phyloP scores from a whole-genome alignment of 176 grass and related monocot genomes.

The Tuctoria greenei region DNA sequence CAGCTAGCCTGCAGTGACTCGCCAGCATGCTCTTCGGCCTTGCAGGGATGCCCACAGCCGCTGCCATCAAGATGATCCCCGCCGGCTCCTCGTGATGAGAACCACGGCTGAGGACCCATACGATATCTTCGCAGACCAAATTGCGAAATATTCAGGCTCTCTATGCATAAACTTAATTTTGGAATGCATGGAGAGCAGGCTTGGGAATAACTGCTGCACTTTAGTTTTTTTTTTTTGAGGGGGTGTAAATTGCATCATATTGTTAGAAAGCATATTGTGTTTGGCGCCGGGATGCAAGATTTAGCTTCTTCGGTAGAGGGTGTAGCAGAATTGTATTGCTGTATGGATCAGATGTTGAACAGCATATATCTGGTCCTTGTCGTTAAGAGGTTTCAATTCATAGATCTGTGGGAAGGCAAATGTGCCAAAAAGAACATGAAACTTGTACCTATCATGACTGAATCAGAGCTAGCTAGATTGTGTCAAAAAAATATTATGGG shows the following conservation, averaged over 20 bases:
- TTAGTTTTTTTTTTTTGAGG: conserved; percentile 11
- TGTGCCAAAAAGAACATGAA: background rate
- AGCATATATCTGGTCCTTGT: background rate
- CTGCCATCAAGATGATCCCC: conserved; percentile 64
- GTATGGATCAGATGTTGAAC: conserved; percentile 9
- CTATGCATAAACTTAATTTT: conserved; percentile 22
- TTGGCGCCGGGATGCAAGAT: background rate
- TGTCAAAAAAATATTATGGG: background rate
- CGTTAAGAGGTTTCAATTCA: background rate
- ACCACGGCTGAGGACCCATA: background rate
- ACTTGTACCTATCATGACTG: background rate
- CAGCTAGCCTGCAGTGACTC: conserved; percentile 51
- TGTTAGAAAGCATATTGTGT: conserved; percentile 23
- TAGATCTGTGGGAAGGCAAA: background rate
- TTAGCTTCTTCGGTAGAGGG: background rate
- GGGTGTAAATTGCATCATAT: conserved; percentile 14
- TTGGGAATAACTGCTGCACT: conserved; percentile 27
- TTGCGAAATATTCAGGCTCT: conserved; percentile 12
- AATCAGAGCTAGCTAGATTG: too few species aligned
- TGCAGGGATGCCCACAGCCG: conserved; percentile 74
- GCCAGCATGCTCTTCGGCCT: conserved; percentile 65
- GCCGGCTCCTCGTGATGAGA: conserved; percentile 50
- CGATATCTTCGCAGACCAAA: background rate
- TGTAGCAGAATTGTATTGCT: conserved; percentile 26
- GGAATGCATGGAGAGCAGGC: conserved; percentile 29